A percentile compares a stretch with the other conserved stretches of the same genome.
Conservation (phyloP, 2,329 filamentous ascomycete species). For the Ophiostoma piceae region DNA sequence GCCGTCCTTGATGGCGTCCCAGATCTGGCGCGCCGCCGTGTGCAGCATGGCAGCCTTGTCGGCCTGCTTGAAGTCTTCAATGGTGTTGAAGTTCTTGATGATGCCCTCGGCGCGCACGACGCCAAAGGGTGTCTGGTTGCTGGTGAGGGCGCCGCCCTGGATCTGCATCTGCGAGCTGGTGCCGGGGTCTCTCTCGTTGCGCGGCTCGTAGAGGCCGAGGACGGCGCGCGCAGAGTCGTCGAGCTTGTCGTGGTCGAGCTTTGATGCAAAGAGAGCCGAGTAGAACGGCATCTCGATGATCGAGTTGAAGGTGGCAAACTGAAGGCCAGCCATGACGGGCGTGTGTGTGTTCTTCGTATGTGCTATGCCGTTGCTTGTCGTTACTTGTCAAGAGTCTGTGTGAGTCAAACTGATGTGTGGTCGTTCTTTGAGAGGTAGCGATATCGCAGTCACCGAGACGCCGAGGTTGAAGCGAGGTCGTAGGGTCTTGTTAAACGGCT, state of each 20-base stretch:
- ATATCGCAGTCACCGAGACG: conserved; percentile 8
- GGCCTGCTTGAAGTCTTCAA: conserved; percentile 83
- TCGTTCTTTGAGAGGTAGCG: not conserved
- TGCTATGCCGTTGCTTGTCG: not conserved
- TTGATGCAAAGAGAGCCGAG: conserved; percentile 80
- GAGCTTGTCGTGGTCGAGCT: conserved; percentile 95
- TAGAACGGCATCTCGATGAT: conserved; percentile 97
- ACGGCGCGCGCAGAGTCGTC: conserved; percentile 86
- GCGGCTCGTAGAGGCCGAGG: conserved; percentile 83
- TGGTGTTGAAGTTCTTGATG: conserved; percentile 93
- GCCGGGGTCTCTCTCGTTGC: conserved; percentile 62
- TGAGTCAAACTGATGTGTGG: not conserved
- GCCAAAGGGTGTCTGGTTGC: conserved; percentile 43
- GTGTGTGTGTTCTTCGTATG: not conserved
- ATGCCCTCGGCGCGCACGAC: conserved; percentile 83
- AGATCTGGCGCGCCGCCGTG: conserved; percentile 72
- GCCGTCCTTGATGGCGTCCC: conserved; percentile 95
- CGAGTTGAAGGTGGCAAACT: conserved; percentile 84
- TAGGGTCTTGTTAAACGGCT: not conserved
- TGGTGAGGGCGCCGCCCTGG: conserved; percentile 61
- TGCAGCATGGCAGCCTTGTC: conserved; percentile 76
- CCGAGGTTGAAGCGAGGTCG: conserved; percentile 12
- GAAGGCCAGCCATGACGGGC: conserved; percentile 46
- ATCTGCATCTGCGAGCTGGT: conserved; percentile 86
- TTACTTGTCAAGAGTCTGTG: not conserved